Evolutionary conservation across 495 filamentous ascomycete genomes (phyloP).

Genomic region (Pseudomonodictys pantanalensis): DNA sequence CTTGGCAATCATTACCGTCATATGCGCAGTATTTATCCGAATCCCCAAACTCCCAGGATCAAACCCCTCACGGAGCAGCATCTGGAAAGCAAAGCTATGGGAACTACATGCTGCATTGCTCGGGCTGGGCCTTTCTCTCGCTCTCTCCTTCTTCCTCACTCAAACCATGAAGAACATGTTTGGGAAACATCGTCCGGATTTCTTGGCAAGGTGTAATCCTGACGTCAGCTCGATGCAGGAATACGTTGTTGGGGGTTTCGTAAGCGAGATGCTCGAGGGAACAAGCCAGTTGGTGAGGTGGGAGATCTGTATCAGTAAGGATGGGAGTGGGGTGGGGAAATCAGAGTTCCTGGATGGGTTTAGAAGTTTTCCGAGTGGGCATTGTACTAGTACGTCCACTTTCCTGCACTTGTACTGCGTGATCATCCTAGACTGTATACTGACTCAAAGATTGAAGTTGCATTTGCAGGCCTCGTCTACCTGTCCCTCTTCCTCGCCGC

Average conservation of each 20-base stretch:
- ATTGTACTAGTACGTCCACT: slow-evolving; percentile 55
- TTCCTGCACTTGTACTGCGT: too few species aligned
- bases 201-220: slow-evolving; percentile 61
- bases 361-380: slow-evolving; percentile 62
- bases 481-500: too few species aligned
- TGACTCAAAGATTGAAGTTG: too few species aligned
- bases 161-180: slow-evolving; percentile 29
- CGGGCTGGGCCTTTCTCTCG: too few species aligned
- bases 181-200: slow-evolving; percentile 62
- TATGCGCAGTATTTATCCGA: too few species aligned
- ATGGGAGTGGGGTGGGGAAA: slow-evolving; percentile 38
- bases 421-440: too few species aligned
- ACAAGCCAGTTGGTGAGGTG: slow-evolving; percentile 50
- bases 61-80: background rate
- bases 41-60: too few species aligned
- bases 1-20: too few species aligned
- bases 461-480: too few species aligned
- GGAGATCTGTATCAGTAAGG: slow-evolving; percentile 47
- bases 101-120: too few species aligned
- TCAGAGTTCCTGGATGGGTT: slow-evolving; percentile 55
- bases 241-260: slow-evolving; percentile 48
- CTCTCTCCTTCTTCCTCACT: too few species aligned
- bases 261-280: slow-evolving; percentile 45
- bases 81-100: too few species aligned
- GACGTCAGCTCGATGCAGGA: slow-evolving; percentile 47